Evolutionary conservation across 1,284 basidiomycete species (phyloP).

Genomic region (Trametes sp.): DNA sequence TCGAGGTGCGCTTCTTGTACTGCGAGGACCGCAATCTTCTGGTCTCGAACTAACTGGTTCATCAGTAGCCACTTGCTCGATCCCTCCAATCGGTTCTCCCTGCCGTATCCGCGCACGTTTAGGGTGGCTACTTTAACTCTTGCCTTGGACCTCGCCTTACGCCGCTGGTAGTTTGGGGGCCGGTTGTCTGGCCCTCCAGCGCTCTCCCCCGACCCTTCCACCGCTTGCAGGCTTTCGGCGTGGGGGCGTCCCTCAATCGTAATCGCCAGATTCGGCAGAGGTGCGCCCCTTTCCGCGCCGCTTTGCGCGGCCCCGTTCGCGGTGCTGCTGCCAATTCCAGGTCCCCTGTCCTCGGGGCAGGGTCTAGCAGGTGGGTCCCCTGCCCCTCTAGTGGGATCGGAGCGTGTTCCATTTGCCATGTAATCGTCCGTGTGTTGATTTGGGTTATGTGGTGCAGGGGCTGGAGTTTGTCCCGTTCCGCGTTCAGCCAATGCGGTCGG

Average conservation of each 20-base stretch:
- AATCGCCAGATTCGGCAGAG: too few species aligned
- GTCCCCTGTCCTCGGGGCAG: neutral
- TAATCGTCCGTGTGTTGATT: neutral
- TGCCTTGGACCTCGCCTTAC: neutral
- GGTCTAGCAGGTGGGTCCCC: neutral
- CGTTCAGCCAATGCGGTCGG: neutral
- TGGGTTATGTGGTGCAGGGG: neutral
- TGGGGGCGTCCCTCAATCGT: too few species aligned
- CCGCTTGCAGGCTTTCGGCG: too few species aligned
- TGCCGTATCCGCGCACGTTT: neutral
- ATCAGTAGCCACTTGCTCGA: neutral
- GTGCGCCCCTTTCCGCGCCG: too few species aligned
- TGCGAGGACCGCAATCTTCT: neutral
- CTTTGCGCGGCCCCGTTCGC: neutral
- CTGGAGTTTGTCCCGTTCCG: neutral
- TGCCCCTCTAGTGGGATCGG: neutral
- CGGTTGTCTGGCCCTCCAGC: too few species aligned
- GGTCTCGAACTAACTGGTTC: neutral
- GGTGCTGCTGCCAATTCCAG: neutral
- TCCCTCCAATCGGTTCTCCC: neutral
- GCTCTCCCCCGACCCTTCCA: too few species aligned
- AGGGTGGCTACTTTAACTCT: neutral
- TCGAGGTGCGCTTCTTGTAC: neutral
- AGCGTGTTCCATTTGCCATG: neutral
- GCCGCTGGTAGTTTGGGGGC: too few species aligned